Percentiles rank a stretch among this genome's conserved stretches.
Conservation (phyloP, 2,329 filamentous ascomycete genomes). For the Aspergillus jensenii region DNA sequence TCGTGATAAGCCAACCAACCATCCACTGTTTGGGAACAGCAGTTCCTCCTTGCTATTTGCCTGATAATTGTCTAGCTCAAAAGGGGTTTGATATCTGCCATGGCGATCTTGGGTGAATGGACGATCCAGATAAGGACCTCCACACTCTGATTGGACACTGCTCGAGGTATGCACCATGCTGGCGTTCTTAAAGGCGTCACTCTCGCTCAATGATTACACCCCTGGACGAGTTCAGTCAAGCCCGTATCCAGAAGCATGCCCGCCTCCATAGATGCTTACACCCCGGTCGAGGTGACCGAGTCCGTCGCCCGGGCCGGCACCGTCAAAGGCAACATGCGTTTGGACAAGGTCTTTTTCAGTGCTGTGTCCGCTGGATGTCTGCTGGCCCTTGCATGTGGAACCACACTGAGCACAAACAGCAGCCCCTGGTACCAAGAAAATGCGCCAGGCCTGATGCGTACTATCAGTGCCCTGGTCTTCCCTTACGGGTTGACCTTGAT, state of each 20-base stretch:
- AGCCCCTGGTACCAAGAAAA: constrained; percentile 52
- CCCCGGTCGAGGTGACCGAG: constrained; percentile 52
- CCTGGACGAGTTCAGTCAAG: neutral
- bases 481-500: constrained; percentile 53
- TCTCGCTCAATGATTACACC: neutral
- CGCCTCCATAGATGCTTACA: constrained; percentile 42
- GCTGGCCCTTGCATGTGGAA: constrained; percentile 53
- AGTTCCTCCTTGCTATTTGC: neutral
- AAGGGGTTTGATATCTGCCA: neutral
- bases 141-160: neutral
- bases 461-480: constrained; percentile 48
- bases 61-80: neutral
- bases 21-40: neutral
- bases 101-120: neutral
- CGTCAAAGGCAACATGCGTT: constrained; percentile 53
- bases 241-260: constrained; percentile 6
- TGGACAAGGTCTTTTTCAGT: constrained; percentile 55
- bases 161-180: neutral
- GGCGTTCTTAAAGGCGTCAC: neutral
- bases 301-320: constrained; percentile 51
- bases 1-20: neutral
- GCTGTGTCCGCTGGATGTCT: constrained; percentile 54
- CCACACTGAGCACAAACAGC: constrained; percentile 47
- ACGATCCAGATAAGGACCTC: constrained; percentile 5
- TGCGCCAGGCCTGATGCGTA: constrained; percentile 49